Evolutionary conservation across 2,329 filamentous ascomycete species (phyloP), one percentile per base, ranked within the genome.

Genomic region (Clonostachys sp.): DNA sequence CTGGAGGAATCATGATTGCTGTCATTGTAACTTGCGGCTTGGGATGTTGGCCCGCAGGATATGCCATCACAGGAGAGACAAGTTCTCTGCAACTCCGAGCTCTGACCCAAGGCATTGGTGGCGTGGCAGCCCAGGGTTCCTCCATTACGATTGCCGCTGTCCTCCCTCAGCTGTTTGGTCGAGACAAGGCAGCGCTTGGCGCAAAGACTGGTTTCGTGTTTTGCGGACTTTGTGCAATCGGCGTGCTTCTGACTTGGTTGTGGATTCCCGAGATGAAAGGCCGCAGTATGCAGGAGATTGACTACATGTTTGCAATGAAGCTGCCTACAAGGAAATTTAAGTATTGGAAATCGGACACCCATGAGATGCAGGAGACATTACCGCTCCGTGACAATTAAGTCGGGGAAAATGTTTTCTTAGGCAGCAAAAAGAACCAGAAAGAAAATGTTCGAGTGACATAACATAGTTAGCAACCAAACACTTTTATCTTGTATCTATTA

Each of bases 241-340:
- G 61, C 4, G 53, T 63, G 7, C 48, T 54, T 4, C 46, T 67
- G 0, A 64, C 65, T 3, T 79, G 67, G 65, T 60, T 62, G n/a
- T 54, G 63, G 24, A 57, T 78, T 5, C 75, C 75, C 0, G 75
- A 79, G 55, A 77, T 76, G 64, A 73, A 71, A 55, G 71, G 70
- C 5, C 57, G 71, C 24, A 70, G 56, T 6, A 60, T 67, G 1
- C 60, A 60, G 40, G 72, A 78, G 51, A 72, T 80, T 47, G 74
- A 78, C 56, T 49, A 51, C 40, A 59, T 60, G 58, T 62, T 60
- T 49, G 55, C 52, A 18, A 17, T 54, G 34, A 46, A 44, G 24
- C 40, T 62, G 12, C 36, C 36, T 8, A 18, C 36, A 12, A 39
- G 36, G 17, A 18, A 39, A 3, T 39, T 39, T 18, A 39, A 39